Percentiles rank a stretch among this genome's conserved stretches.
Conservation (phyloP, 306 rosid genomes). For the Prosopis cineraria region DNA sequence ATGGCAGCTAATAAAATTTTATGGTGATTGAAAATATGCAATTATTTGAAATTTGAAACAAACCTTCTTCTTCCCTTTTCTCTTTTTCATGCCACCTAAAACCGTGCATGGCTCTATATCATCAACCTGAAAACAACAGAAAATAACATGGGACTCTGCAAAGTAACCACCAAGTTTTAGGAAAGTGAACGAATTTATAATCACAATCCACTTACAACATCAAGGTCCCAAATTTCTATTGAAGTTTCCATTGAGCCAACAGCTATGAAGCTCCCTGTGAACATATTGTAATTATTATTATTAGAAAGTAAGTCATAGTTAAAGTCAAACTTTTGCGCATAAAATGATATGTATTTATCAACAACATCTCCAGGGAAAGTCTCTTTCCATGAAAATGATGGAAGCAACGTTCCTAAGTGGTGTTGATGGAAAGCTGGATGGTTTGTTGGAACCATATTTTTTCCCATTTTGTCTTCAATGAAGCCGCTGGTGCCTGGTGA, state of each 20-base stretch:
- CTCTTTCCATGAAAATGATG: too few species aligned
- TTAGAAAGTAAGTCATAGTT: not conserved
- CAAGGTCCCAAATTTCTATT: constrained; percentile 97
- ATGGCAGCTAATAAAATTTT: not conserved
- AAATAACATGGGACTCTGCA: constrained; percentile 10
- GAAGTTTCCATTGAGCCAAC: constrained; percentile 91
- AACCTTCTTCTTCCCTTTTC: constrained; percentile 61
- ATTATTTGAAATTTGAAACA: constrained; percentile 28
- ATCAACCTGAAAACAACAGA: constrained; percentile 61
- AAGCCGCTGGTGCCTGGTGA: too few species aligned
- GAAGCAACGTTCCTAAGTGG: too few species aligned
- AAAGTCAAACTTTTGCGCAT: constrained; percentile 21
- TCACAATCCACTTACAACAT: constrained; percentile 61
- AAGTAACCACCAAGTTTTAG: not conserved
- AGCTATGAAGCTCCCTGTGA: constrained; percentile 82
- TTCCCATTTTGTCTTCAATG: too few species aligned
- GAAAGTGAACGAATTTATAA: constrained; percentile 14
- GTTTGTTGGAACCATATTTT: too few species aligned
- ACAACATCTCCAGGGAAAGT: not conserved
- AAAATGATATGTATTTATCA: not conserved
- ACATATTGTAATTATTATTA: constrained; percentile 18
- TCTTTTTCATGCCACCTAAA: constrained; percentile 75
- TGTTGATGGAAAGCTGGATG: too few species aligned
- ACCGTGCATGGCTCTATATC: constrained; percentile 74
- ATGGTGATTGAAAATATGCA: constrained; percentile 8